Conservation (phyloP, 352 stramenopile species). For the Globisporangium splendens region DNA sequence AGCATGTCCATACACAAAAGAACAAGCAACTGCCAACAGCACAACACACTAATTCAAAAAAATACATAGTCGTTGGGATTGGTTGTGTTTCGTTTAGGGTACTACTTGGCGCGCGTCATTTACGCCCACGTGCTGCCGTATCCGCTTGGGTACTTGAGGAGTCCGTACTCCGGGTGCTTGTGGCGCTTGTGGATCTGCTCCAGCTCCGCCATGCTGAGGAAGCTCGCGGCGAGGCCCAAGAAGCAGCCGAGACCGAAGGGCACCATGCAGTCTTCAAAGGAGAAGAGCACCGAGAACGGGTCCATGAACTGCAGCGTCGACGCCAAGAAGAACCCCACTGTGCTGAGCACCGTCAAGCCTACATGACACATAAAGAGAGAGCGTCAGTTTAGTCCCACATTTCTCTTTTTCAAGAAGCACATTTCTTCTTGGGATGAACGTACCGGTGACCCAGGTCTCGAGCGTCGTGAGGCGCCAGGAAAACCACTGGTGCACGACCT, state of each 20-base stretch:
- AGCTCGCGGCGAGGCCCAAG: constrained; percentile 53
- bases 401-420: too few species aligned
- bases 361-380: constrained; percentile 6
- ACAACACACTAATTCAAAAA: constrained; percentile 6
- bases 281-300: constrained; percentile 72
- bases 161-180: constrained; percentile 79
- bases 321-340: constrained; percentile 71
- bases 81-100: constrained; percentile 9
- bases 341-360: constrained; percentile 62
- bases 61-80: constrained; percentile 33
- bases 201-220: constrained; percentile 73
- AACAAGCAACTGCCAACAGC: too few species aligned
- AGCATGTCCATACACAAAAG: constrained; percentile 1
- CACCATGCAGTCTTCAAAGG: constrained; percentile 65
- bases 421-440: background rate
- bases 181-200: constrained; percentile 76
- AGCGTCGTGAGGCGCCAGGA: constrained; percentile 66
- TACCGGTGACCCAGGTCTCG: constrained; percentile 44
- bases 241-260: constrained; percentile 70
- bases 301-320: constrained; percentile 85
- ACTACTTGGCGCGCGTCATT: constrained; percentile 2
- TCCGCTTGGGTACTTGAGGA: constrained; percentile 41
- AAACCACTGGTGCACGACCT: constrained; percentile 83
- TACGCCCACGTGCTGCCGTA: constrained; percentile 46
- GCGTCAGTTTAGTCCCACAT: too few species aligned